These are phyloP conservation scores for Heterobasidion annosum DNA, from an alignment of 1,284 basidiomycete species.

Conservation along the genomic window DNA sequence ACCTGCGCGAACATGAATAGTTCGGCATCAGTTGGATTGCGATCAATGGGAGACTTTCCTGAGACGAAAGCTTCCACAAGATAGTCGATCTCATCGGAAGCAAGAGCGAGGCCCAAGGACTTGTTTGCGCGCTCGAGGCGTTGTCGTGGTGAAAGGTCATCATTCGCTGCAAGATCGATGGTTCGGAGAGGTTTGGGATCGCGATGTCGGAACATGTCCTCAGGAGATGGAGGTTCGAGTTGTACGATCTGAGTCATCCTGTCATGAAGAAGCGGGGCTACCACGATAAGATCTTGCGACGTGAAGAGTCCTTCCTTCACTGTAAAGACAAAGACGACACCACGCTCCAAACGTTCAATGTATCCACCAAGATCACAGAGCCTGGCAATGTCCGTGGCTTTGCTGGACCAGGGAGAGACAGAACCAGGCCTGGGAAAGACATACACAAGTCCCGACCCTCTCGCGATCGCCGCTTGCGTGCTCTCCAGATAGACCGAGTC, in stretches of 20 bases:
- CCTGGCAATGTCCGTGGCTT: slow-evolving; percentile 91
- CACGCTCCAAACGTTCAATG: slow-evolving; percentile 81
- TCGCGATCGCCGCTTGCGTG: slow-evolving; percentile 33
- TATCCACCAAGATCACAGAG: slow-evolving; percentile 73
- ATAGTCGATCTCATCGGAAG: slow-evolving; percentile 88
- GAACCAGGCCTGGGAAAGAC: slow-evolving; percentile 76
- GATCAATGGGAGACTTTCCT: slow-evolving; percentile 49
- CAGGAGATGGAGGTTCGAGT: slow-evolving; percentile 48
- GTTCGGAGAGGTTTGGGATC: slow-evolving; percentile 63
- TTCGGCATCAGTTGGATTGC: slow-evolving; percentile 94
- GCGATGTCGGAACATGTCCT: slow-evolving; percentile 65
- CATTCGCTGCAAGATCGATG: slow-evolving; percentile 41
- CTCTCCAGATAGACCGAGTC: slow-evolving; percentile 54
- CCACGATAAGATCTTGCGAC: slow-evolving; percentile 30
- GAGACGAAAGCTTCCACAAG: slow-evolving; percentile 85
- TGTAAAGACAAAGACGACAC: slow-evolving; percentile 67
- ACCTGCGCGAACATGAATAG: slow-evolving; percentile 99
- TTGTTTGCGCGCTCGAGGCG: slow-evolving; percentile 76
- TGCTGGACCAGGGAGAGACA: slow-evolving; percentile 94
- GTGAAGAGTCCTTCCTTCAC: slow-evolving; percentile 32
- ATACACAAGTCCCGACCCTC: slow-evolving; percentile 45
- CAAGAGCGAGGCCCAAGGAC: slow-evolving; percentile 85
- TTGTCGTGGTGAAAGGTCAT: slow-evolving; percentile 30
- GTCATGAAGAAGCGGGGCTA: slow-evolving; percentile 77
- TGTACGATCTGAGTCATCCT: slow-evolving; percentile 89